Percentiles rank a stretch among this genome's conserved stretches.
These are phyloP conservation scores for Fusarium sp. DNA, from an alignment of 2,329 filamentous ascomycete species.

Conservation along the genomic window DNA sequence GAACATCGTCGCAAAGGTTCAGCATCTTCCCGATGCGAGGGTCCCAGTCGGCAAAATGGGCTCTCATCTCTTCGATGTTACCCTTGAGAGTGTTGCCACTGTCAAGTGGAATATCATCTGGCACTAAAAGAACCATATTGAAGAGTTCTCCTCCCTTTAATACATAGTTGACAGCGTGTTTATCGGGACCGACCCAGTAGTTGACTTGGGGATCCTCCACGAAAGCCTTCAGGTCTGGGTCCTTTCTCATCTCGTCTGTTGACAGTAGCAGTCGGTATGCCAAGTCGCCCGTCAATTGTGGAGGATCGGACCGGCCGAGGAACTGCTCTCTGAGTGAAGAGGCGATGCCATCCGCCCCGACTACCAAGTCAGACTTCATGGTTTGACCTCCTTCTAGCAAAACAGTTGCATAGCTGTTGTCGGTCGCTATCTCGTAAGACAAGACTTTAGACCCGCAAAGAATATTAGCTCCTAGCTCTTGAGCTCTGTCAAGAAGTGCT, in stretches of 20 bases:
- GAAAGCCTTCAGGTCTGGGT: conserved; percentile 55
- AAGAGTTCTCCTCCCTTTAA: conserved; percentile 45
- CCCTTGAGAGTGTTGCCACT: background rate
- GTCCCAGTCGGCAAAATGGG: conserved; percentile 66
- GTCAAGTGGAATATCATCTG: background rate
- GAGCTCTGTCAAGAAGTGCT: background rate
- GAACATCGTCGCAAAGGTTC: conserved; percentile 64
- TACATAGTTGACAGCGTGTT: conserved; percentile 60
- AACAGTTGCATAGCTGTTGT: background rate
- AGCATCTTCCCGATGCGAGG: conserved; percentile 65
- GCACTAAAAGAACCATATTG: background rate
- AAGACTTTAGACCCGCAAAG: background rate
- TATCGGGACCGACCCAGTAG: conserved; percentile 63
- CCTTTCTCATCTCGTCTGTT: conserved; percentile 55
- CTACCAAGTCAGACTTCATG: background rate
- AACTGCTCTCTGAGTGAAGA: conserved; percentile 3
- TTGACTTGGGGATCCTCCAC: conserved; percentile 59
- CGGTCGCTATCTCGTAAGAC: background rate
- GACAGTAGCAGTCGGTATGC: conserved; percentile 64
- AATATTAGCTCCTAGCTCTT: background rate
- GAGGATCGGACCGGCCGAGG: background rate
- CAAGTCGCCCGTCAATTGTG: conserved; percentile 59
- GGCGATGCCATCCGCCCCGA: background rate
- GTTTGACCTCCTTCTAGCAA: background rate
- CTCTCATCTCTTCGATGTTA: conserved; percentile 54